These are phyloP conservation scores for Aspergillus sp. DNA, from an alignment of 2,329 filamentous ascomycete genomes.

Conservation along the genomic window DNA sequence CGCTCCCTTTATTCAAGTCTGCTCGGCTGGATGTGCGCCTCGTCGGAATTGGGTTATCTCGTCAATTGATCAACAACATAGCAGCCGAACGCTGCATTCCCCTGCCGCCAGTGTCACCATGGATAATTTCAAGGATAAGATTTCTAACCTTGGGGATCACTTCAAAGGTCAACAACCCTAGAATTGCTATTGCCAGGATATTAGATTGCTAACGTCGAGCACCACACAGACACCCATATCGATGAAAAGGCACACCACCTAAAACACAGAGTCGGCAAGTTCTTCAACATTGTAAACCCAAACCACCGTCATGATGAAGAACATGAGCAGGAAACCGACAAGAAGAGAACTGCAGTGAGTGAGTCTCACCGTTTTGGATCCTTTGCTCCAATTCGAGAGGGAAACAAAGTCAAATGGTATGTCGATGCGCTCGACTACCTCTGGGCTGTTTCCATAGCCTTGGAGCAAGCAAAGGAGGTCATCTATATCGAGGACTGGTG, in stretches of 20 bases:
- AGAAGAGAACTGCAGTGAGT: slow-evolving; percentile 70
- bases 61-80: background rate
- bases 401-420: slow-evolving; percentile 94
- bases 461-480: slow-evolving; percentile 86
- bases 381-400: slow-evolving; percentile 82
- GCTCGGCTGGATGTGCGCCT: background rate
- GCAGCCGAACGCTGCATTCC: background rate
- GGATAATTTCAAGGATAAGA: slow-evolving; percentile 27
- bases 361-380: slow-evolving; percentile 82
- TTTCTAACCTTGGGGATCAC: slow-evolving; percentile 25
- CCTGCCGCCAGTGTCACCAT: slow-evolving; percentile 16
- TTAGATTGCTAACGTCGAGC: slow-evolving; percentile 1
- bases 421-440: slow-evolving; percentile 95
- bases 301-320: slow-evolving; percentile 93
- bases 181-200: background rate
- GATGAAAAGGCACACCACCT: slow-evolving; percentile 57
- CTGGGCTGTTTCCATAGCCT: slow-evolving; percentile 84
- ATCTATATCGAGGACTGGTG: slow-evolving; percentile 99
- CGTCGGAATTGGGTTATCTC: background rate
- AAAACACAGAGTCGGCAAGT: slow-evolving; percentile 65
- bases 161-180: slow-evolving; percentile 25
- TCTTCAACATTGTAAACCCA: slow-evolving; percentile 70
- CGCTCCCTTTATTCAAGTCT: background rate
- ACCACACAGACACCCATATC: slow-evolving; percentile 31
- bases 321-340: slow-evolving; percentile 81